Percentiles rank a stretch among this genome's conserved stretches.
Evolutionary conservation across 176 grass and related monocot species (phyloP).

Genomic region (Puccinellia tenuiflora): DNA sequence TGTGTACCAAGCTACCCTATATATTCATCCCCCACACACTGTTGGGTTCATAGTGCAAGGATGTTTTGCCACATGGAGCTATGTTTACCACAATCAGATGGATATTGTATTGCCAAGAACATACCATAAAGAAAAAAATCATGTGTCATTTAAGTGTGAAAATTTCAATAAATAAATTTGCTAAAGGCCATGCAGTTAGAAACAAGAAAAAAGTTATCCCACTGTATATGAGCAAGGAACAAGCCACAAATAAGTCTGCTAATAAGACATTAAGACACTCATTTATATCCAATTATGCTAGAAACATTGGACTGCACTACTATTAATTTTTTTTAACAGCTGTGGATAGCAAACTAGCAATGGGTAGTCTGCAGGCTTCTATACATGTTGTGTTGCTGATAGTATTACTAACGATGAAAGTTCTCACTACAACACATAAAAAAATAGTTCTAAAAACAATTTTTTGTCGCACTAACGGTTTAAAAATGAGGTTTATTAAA

Average conservation of each 20-base stretch:
- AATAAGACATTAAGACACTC: not conserved
- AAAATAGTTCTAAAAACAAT: no score
- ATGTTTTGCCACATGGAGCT: not conserved
- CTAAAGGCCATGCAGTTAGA: not conserved
- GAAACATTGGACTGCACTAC: not conserved
- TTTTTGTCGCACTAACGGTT: no score
- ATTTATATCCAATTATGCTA: not conserved
- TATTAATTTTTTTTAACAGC: not conserved
- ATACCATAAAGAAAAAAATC: not conserved
- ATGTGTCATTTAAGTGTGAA: not conserved
- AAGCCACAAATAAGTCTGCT: not conserved
- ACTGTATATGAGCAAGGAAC: not conserved
- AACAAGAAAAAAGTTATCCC: not conserved
- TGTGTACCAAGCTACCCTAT: not conserved
- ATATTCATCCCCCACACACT: not conserved
- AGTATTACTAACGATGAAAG: not conserved
- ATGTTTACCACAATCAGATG: not conserved
- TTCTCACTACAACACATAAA: not conserved
- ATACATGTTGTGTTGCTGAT: not conserved
- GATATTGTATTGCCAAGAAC: conserved; percentile 5
- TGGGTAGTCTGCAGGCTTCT: not conserved
- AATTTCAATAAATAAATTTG: not conserved
- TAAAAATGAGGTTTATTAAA: no score
- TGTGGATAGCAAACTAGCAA: not conserved
- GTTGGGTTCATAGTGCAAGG: conserved; percentile 6